Evolutionary conservation across 2,329 filamentous ascomycete species (phyloP).

Genomic region (Cercospora beticola): DNA sequence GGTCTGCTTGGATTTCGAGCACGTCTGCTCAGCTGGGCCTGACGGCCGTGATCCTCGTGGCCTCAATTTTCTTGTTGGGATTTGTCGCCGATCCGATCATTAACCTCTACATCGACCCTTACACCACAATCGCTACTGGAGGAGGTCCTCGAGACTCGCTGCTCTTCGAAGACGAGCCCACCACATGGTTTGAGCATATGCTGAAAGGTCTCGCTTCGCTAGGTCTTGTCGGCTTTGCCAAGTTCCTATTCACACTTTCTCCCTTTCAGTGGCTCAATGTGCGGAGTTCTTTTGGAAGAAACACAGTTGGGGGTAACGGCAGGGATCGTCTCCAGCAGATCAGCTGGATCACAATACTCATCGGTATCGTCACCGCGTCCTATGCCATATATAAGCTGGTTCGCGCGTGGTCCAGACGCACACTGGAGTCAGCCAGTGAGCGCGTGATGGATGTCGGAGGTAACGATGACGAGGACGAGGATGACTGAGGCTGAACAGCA

Average conservation of each 20-base stretch:
- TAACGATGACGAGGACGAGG: conserved; percentile 58
- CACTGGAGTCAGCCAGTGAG: conserved; percentile 76
- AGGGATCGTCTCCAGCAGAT: conserved; percentile 76
- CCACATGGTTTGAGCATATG: conserved; percentile 79
- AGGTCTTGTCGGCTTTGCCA: conserved; percentile 80
- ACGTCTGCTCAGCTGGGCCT: conserved; percentile 65
- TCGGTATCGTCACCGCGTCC: conserved; percentile 79
- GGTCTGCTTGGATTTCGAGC: conserved; percentile 62
- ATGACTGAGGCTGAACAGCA: conserved; percentile 32
- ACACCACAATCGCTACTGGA: conserved; percentile 40
- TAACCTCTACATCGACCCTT: conserved; percentile 79
- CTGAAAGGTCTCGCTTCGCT: conserved; percentile 86
- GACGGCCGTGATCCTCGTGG: conserved; percentile 69
- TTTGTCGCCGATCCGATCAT: conserved; percentile 93
- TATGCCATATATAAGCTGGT: conserved; percentile 84
- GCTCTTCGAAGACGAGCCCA: conserved; percentile 50
- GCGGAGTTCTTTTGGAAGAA: conserved; percentile 52
- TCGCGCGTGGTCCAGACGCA: conserved; percentile 66
- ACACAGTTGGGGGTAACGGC: conserved; percentile 57
- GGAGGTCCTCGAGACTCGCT: conserved; percentile 35
- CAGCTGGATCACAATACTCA: conserved; percentile 73
- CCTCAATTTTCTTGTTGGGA: conserved; percentile 77
- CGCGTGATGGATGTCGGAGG: conserved; percentile 78
- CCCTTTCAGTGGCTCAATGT: conserved; percentile 75
- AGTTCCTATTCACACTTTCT: conserved; percentile 71